Conservation (phyloP, 768 basidiomycete genomes). For the Chiua virens region DNA sequence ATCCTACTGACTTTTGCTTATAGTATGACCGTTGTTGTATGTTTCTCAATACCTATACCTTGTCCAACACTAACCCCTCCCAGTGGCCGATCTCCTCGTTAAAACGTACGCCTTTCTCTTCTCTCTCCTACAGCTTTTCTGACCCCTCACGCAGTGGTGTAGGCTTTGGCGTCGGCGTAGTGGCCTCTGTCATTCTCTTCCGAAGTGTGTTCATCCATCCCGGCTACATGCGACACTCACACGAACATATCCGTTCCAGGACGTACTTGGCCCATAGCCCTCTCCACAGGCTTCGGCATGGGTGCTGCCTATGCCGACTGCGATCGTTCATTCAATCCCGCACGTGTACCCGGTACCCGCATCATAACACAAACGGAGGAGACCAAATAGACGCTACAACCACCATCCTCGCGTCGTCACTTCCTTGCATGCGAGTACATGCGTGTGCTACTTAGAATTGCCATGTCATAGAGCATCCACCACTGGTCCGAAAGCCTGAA, state of each 20-base stretch:
- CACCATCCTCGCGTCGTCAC: not conserved
- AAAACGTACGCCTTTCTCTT: constrained; percentile 60
- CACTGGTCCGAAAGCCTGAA: not conserved
- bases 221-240: constrained; percentile 1
- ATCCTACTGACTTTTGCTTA: not conserved
- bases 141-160: constrained; percentile 57
- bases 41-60: constrained; percentile 44
- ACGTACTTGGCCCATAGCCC: constrained; percentile 89
- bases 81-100: constrained; percentile 80
- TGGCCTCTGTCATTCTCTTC: constrained; percentile 89
- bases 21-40: constrained; percentile 86
- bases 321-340: constrained; percentile 90
- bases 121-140: not conserved
- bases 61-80: constrained; percentile 7
- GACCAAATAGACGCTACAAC: constrained; percentile 18
- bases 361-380: constrained; percentile 48
- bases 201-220: constrained; percentile 59
- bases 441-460: constrained; percentile 30
- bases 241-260: constrained; percentile 43
- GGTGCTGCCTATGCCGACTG: constrained; percentile 91
- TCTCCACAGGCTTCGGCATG: constrained; percentile 83
- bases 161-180: constrained; percentile 86
- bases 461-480: constrained; percentile 20
- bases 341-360: constrained; percentile 81
- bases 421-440: constrained; percentile 2